A percentile compares a stretch with the other conserved stretches of the same genome.
Evolutionary conservation across 2,329 filamentous ascomycete genomes (phyloP).

Genomic region (Arthrobotrys iridis): DNA sequence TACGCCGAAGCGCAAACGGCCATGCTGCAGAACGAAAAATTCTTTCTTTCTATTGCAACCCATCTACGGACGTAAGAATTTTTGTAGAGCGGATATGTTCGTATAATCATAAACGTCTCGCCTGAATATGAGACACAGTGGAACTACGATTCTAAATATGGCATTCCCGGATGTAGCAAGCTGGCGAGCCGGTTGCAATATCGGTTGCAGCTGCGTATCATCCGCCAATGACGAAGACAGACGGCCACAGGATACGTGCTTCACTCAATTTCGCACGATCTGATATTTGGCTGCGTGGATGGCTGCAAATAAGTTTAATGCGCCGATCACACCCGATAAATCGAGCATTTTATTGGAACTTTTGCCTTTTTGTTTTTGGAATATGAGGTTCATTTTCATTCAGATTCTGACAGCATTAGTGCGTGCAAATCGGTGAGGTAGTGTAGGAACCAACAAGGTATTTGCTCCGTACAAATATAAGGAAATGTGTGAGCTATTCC

Average conservation of each 20-base stretch:
- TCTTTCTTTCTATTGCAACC: too few relatives aligned
- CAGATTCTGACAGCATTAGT: too few relatives aligned
- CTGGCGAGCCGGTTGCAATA: not conserved
- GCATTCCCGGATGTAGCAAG: not conserved
- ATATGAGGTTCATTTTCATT: not conserved
- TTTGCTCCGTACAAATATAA: not conserved
- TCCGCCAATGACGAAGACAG: not conserved
- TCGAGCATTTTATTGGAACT: not conserved
- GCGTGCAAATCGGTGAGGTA: too few relatives aligned
- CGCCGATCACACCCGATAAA: not conserved
- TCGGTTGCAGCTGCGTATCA: not conserved
- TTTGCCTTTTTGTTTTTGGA: not conserved
- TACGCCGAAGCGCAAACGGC: too few relatives aligned
- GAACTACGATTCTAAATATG: conserved; percentile 15
- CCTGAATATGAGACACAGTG: not conserved
- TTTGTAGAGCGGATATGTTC: too few relatives aligned
- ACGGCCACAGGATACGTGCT: not conserved
- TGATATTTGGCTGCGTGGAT: not conserved
- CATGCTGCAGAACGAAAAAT: too few relatives aligned
- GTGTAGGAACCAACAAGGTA: not conserved
- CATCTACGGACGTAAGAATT: too few relatives aligned
- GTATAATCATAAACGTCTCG: not conserved
- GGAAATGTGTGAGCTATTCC: not conserved
- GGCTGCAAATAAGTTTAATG: not conserved
- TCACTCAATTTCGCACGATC: not conserved